Evolutionary conservation across 75 land plant species (phyloP).

Genomic region (Sequoia sempervirens): DNA sequence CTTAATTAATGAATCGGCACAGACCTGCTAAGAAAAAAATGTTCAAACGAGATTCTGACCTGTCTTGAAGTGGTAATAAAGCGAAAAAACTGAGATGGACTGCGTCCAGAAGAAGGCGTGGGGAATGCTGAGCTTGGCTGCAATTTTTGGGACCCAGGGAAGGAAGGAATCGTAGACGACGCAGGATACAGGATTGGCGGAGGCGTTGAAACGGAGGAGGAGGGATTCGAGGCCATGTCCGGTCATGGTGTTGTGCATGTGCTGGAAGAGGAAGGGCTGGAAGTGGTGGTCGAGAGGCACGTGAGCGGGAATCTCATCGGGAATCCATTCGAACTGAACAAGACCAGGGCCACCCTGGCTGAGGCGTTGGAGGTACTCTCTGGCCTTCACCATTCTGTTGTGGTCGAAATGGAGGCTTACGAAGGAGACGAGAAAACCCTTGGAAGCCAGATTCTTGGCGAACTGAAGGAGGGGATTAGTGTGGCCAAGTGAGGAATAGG

Average conservation of each 20-base stretch:
- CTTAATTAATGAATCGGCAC: not conserved
- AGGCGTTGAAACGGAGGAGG: not conserved
- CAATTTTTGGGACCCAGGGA: not conserved
- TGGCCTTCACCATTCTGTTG: not conserved
- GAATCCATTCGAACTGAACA: not conserved
- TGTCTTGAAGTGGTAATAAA: not conserved
- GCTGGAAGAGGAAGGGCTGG: not conserved
- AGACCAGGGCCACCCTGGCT: not conserved
- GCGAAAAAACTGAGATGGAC: not conserved
- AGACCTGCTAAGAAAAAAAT: not conserved
- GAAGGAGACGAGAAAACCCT: not conserved
- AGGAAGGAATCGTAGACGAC: conserved; percentile 11
- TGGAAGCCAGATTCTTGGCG: not conserved
- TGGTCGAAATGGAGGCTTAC: not conserved
- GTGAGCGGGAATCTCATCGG: not conserved
- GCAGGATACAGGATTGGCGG: not conserved
- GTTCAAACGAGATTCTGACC: not conserved
- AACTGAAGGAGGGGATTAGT: not conserved
- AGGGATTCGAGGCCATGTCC: not conserved
- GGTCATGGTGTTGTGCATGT: not conserved
- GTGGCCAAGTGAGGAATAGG: not conserved
- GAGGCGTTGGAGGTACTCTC: not conserved
- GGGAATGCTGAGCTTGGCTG: conserved; percentile 1
- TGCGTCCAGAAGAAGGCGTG: conserved; percentile 11
- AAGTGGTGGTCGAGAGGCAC: not conserved